Base-by-base conservation (phyloP, 768 basidiomycete genomes). In the Leccinellum albellum region DNA sequence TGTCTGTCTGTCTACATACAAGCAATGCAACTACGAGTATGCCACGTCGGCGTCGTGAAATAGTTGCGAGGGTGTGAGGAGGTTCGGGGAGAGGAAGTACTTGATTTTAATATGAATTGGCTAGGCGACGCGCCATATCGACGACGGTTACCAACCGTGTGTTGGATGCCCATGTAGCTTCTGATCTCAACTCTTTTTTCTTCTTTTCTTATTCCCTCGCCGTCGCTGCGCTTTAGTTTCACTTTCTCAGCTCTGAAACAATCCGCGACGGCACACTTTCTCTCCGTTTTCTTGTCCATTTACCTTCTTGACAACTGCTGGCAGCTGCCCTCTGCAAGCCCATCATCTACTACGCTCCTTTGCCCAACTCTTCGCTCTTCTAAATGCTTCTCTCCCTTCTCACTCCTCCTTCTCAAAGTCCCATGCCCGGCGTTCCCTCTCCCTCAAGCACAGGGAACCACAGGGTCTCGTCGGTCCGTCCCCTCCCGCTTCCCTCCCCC, bases 261-360 rank as follows among this genome's bases (percentile, higher is more conserved):
- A 45, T 24, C 23, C 44, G 40, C 44, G 44, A 45, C 44, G 44
- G 21, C 44, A 14, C 7, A 40, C n/a, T n/a, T 10, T 40, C 12
- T 42, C 1, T 21, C 21, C 12, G 3, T 20, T 42, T 42, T 42
- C 40, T 42, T 42, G 40, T 42, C 40, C 20, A 20, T 42, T 21
- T 20, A 20, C 40, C 20, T 42, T 42, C 20, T 42, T 42, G 40
- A 42, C 40, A 42, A 42, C 40, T 42, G 40, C 40, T 42, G 40
- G 40, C 48, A 49, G 48, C 48, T 29, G 44, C 57, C 12, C 51
- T 50, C 32, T 33, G 65, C 58, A 55, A 60, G 40, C 40, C 37
- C 29, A 31, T 53, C 50, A 58, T 64, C 51, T 75, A 78, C 51
- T 75, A 78, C 78, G 69, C 73, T 79, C 79, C 50, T 80, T 81